Percentiles rank a stretch among this genome's conserved stretches.
These are phyloP conservation scores for Acacia pycnantha DNA, from an alignment of 331 rosid species.

Conservation along the genomic window DNA sequence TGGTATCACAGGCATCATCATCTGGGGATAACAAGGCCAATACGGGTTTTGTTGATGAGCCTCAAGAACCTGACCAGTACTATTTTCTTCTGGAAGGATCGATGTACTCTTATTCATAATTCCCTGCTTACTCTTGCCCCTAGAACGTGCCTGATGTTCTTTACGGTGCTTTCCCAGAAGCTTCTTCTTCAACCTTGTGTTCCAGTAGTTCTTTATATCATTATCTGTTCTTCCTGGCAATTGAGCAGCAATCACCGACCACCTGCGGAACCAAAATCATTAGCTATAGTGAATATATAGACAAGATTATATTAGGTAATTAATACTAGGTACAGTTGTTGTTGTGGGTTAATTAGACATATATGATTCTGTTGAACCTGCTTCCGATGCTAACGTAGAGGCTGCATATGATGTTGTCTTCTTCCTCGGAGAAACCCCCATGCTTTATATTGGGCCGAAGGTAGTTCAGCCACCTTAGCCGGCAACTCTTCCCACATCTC, in stretches of 20 bases:
- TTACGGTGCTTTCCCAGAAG: slow-evolving; percentile 77
- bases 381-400: slow-evolving; percentile 89
- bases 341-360: too few species aligned
- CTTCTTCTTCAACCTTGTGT: slow-evolving; percentile 89
- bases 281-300: neutral
- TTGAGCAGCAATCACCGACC: slow-evolving; percentile 97
- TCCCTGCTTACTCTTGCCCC: slow-evolving; percentile 41
- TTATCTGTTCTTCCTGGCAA: slow-evolving; percentile 92
- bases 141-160: slow-evolving; percentile 47
- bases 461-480: slow-evolving; percentile 91
- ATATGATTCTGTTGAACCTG: slow-evolving; percentile 47
- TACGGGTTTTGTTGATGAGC: slow-evolving; percentile 33
- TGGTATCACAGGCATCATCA: slow-evolving; percentile 30
- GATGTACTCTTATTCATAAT: slow-evolving; percentile 11
- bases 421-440: slow-evolving; percentile 95
- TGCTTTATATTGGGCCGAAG: slow-evolving; percentile 94
- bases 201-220: slow-evolving; percentile 96
- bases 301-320: neutral
- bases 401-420: slow-evolving; percentile 83
- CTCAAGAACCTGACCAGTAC: neutral
- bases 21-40: slow-evolving; percentile 43
- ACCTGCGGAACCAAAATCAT: slow-evolving; percentile 40
- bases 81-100: slow-evolving; percentile 7
- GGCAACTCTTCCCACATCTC: slow-evolving; percentile 94
- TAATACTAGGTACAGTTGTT: neutral